These are phyloP conservation scores for Hemileia vastatrix DNA, from an alignment of 1,284 basidiomycete species.

Conservation along the genomic window DNA sequence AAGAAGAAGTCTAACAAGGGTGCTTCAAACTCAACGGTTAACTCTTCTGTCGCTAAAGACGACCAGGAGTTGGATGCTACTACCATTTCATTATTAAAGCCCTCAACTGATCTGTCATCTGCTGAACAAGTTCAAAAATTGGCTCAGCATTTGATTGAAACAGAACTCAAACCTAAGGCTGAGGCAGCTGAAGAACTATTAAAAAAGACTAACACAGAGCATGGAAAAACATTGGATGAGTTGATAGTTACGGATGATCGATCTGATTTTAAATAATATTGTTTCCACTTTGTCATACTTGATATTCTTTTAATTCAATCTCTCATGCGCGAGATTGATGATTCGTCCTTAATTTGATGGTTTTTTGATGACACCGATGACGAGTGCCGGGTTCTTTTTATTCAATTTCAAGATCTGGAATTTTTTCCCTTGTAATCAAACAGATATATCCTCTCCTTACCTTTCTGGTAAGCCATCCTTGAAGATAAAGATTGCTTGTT, in stretches of 20 bases:
- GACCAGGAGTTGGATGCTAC: neutral
- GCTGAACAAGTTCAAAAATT: slow-evolving; percentile 4
- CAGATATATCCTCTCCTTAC: too few species aligned
- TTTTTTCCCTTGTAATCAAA: too few species aligned
- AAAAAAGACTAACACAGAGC: neutral
- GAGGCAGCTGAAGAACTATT: slow-evolving; percentile 2
- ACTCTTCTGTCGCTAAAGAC: neutral
- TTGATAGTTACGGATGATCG: neutral
- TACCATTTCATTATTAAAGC: neutral
- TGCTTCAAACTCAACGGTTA: neutral
- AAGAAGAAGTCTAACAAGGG: neutral
- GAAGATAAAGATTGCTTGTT: too few species aligned
- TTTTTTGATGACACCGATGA: too few species aligned
- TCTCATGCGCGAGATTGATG: too few species aligned
- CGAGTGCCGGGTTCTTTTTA: too few species aligned
- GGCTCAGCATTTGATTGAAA: slow-evolving; percentile 9
- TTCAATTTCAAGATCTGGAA: too few species aligned
- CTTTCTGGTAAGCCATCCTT: too few species aligned
- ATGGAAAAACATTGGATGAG: neutral
- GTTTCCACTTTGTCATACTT: too few species aligned
- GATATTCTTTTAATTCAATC: too few species aligned
- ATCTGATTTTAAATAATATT: too few species aligned
- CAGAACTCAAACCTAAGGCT: slow-evolving; percentile 11
- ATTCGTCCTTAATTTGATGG: too few species aligned
- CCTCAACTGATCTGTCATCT: neutral